Percentiles rank a stretch among this genome's conserved stretches.
Evolutionary conservation across 208 protist genomes (phyloP).

Genomic region (Trypanosoma vivax): DNA sequence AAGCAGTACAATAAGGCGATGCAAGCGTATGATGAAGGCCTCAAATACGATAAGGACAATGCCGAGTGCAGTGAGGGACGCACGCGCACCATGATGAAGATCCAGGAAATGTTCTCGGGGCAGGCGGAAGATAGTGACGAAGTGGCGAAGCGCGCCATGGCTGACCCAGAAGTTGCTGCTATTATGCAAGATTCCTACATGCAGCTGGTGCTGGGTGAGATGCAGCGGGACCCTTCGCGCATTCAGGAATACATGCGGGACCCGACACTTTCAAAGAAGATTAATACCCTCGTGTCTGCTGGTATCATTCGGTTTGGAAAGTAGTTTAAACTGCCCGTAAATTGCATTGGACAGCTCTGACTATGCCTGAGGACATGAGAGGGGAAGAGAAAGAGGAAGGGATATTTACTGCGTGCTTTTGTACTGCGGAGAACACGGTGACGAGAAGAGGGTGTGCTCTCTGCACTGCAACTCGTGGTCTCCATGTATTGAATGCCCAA

Average conservation of each 20-base stretch:
- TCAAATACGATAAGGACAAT: conserved; percentile 91
- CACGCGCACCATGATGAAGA: conserved; percentile 86
- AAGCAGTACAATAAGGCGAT: conserved; percentile 96
- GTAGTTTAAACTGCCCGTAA: background rate
- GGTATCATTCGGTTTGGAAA: conserved; percentile 92
- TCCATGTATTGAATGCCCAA: too few species aligned
- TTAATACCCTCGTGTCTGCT: conserved; percentile 94
- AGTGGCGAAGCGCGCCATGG: conserved; percentile 81
- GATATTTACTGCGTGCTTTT: too few species aligned
- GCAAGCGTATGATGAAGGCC: conserved; percentile 92
- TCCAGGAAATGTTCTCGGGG: conserved; percentile 85
- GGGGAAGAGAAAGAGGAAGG: background rate
- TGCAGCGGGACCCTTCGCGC: conserved; percentile 84
- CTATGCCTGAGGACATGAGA: background rate
- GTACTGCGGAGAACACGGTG: too few species aligned
- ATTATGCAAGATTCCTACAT: conserved; percentile 92
- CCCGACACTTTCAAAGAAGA: conserved; percentile 86
- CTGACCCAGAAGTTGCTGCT: conserved; percentile 93
- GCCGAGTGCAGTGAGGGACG: conserved; percentile 85
- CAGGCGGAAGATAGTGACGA: conserved; percentile 83
- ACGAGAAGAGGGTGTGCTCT: too few species aligned
- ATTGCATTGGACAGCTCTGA: too few species aligned
- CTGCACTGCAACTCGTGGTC: too few species aligned
- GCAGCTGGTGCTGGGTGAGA: conserved; percentile 87
- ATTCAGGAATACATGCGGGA: conserved; percentile 92